Base-by-base conservation (phyloP, 208 protist genomes). In the Lotmaria passim region DNA sequence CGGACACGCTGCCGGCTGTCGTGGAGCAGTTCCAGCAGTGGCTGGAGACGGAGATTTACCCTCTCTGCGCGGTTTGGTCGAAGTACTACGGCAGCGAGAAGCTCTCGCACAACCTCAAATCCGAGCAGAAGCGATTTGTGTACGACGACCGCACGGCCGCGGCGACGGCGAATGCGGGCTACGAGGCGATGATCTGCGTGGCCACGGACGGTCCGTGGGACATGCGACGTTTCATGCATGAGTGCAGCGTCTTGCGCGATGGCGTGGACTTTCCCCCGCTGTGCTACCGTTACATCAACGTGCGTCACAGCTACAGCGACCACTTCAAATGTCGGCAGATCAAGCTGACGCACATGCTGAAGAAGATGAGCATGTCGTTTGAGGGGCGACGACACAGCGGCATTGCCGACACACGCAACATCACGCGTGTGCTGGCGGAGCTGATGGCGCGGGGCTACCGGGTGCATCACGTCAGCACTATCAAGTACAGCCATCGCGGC, bases 201-300 rank as follows among this genome's bases (percentile, higher is more conserved):
- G 89, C 79, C 12, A 97, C 93, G 0, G 91, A 97, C 63, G 91
- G 93, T 0, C 91, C 89, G 57, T 95, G 91, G 91, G 93, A 97
- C 69, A 94, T 97, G 90, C 87, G 91, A 5, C 82, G 86, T 53
- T 96, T 97, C 67, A 94, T 96, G 90, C 75, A 88, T 63, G 81
- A 93, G 66, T 95, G 90, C 81, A 81, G 81, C 53, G 91, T 97
- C 24, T 34, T 93, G 65, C 82, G 89, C 21, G 85, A 96, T 52
- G 80, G 83, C 5, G 47, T 90, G 31, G 72, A 78, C 26, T 96
- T 95, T 63, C 87, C 88, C n/a, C 89, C 88, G 7, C 26, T 95
- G n/a, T 94, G 86, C 34, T 96, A 97, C 75, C 90, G 85, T 66
- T 97, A 87, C 79, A 80, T 97, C 72, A 96, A 98, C 78, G 71